These are phyloP conservation scores for Cladosporium cucumerinum DNA, from an alignment of 2,329 filamentous ascomycete species.

Conservation along the genomic window DNA sequence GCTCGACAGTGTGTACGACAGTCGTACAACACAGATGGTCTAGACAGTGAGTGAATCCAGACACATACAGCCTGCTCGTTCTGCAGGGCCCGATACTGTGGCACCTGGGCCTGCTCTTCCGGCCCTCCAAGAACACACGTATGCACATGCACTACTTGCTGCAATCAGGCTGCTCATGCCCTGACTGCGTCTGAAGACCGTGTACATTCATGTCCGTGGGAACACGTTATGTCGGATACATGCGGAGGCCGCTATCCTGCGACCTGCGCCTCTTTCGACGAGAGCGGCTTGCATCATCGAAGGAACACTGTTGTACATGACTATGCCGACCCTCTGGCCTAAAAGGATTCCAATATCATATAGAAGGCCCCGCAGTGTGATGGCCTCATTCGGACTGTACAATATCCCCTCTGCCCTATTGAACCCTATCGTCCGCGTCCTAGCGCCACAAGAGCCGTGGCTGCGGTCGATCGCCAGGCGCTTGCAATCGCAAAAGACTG, in stretches of 20 bases:
- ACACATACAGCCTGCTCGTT: neutral
- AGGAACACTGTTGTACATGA: neutral
- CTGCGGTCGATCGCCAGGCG: neutral
- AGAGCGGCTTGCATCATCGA: neutral
- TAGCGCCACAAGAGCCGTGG: neutral
- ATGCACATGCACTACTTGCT: neutral
- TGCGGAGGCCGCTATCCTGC: neutral
- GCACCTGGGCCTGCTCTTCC: neutral
- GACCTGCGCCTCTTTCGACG: neutral
- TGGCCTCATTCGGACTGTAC: neutral
- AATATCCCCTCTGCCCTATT: neutral
- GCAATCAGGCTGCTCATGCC: neutral
- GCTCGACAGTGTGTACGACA: neutral
- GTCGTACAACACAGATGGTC: neutral
- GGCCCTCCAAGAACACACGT: neutral
- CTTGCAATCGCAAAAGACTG: neutral
- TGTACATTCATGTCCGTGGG: neutral
- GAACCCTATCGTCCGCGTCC: neutral
- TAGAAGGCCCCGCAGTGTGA: neutral
- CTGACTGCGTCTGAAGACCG: slow-evolving; percentile 7
- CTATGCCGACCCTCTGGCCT: neutral
- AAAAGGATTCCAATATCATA: neutral
- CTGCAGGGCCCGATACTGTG: neutral
- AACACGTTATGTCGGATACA: neutral
- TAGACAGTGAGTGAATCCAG: neutral